phyloP scores from a whole-genome alignment of 75 land plant species.

The Sequoia sempervirens region DNA sequence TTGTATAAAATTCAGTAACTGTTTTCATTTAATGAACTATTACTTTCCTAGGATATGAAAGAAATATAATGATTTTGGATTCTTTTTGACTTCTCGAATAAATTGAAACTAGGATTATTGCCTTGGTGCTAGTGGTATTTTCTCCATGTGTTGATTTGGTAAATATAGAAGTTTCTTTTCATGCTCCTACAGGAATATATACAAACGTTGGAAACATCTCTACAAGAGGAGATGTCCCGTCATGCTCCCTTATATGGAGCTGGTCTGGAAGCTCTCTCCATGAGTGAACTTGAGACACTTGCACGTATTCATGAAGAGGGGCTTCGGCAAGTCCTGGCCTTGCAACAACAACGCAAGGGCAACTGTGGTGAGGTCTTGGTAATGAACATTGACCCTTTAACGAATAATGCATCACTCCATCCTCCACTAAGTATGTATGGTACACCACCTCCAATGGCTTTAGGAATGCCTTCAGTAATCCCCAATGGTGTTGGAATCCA shows the following conservation, averaged over 20 bases:
- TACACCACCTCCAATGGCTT: constrained; percentile 47
- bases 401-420: constrained; percentile 44
- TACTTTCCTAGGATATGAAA: too few relatives aligned
- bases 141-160: neutral
- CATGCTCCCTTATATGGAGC: constrained; percentile 98
- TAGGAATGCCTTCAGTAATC: constrained; percentile 57
- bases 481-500: constrained; percentile 72
- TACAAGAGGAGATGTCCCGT: constrained; percentile 91
- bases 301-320: constrained; percentile 93
- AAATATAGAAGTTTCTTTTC: neutral
- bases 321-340: constrained; percentile 62
- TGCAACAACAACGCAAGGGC: constrained; percentile 65
- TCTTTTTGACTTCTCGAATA: too few relatives aligned
- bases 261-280: constrained; percentile 80
- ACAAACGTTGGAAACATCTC: constrained; percentile 54
- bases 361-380: constrained; percentile 23
- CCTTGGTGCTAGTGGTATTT: too few relatives aligned
- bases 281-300: constrained; percentile 87
- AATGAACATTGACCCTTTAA: constrained; percentile 40
- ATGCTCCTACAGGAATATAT: constrained; percentile 68
- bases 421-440: constrained; percentile 54
- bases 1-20: too few relatives aligned
- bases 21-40: too few relatives aligned
- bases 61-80: too few relatives aligned
- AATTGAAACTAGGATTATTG: too few relatives aligned